Percentiles rank a stretch among this genome's conserved stretches.
Conservation (phyloP, 2,329 filamentous ascomycete genomes). For the Penicillium sp. region DNA sequence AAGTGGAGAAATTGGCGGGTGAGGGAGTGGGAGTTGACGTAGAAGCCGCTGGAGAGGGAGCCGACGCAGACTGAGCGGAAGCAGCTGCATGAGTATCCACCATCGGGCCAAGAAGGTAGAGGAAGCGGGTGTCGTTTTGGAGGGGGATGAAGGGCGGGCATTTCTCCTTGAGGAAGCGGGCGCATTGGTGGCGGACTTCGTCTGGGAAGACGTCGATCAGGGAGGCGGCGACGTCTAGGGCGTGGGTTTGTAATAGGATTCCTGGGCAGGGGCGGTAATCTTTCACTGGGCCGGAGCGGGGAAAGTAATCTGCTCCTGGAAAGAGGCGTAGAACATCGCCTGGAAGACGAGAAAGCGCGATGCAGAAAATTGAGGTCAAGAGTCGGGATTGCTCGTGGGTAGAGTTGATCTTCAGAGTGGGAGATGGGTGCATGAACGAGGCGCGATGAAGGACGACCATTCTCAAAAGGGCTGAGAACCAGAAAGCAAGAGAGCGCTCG, state of each 20-base stretch:
- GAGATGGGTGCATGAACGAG: conserved; percentile 30
- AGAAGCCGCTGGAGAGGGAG: conserved; percentile 32
- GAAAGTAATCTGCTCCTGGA: conserved; percentile 31
- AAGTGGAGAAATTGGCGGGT: conserved; percentile 22
- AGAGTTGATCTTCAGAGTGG: conserved; percentile 24
- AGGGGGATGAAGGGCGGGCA: conserved; percentile 38
- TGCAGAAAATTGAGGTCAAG: conserved; percentile 40
- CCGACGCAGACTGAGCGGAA: conserved; percentile 26
- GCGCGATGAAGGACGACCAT: conserved; percentile 42
- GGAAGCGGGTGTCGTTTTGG: conserved; percentile 40
- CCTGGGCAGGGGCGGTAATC: conserved; percentile 30
- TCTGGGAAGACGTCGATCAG: conserved; percentile 46
- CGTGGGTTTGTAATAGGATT: conserved; percentile 39
- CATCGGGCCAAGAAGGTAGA: conserved; percentile 44
- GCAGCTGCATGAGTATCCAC: conserved; percentile 22
- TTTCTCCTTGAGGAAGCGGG: conserved; percentile 43
- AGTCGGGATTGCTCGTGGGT: conserved; percentile 38
- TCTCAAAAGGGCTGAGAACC: conserved; percentile 43
- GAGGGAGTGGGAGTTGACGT: conserved; percentile 30
- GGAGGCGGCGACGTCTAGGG: conserved; percentile 46
- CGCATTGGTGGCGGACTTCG: conserved; percentile 43
- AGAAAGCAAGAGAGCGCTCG: conserved; percentile 37
- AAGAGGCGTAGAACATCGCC: conserved; percentile 31
- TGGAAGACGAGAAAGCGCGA: conserved; percentile 40
- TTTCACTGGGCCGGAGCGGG: conserved; percentile 22